Evolutionary conservation across 208 protist species (phyloP).

Genomic region (Leptomonas seymouri): DNA sequence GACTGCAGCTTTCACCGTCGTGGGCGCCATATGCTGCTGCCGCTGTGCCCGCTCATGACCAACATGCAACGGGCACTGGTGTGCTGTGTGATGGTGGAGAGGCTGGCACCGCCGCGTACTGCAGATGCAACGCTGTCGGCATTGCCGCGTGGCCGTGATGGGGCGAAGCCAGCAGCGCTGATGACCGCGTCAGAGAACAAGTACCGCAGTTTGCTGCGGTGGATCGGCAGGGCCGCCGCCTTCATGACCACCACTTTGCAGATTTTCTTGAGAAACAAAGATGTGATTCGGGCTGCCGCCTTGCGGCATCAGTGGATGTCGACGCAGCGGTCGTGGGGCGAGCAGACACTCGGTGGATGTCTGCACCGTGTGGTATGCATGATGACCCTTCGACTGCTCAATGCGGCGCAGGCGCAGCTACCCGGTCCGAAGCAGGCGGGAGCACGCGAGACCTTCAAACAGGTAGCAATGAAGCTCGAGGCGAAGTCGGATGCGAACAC

Average conservation of each 20-base stretch:
- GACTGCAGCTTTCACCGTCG: slow-evolving; percentile 13
- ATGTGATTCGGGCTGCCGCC: slow-evolving; percentile 13
- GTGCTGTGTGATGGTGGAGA: slow-evolving; percentile 42
- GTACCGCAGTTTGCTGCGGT: slow-evolving; percentile 24
- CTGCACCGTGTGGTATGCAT: slow-evolving; percentile 41
- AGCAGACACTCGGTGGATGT: slow-evolving; percentile 33
- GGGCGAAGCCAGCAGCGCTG: not conserved
- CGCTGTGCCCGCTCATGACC: slow-evolving; percentile 24
- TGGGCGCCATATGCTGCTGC: slow-evolving; percentile 24
- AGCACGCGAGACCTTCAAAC: slow-evolving; percentile 21
- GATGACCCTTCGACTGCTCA: slow-evolving; percentile 45
- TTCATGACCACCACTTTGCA: slow-evolving; percentile 13
- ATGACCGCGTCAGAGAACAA: slow-evolving; percentile 20
- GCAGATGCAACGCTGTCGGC: not conserved
- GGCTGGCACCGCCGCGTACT: not conserved
- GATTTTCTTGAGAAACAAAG: slow-evolving; percentile 2
- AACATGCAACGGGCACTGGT: slow-evolving; percentile 51
- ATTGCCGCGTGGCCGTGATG: not conserved
- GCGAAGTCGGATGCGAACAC: not conserved
- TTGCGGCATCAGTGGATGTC: slow-evolving; percentile 28
- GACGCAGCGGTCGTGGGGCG: slow-evolving; percentile 27
- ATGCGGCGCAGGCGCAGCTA: slow-evolving; percentile 20
- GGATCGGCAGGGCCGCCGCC: slow-evolving; percentile 22
- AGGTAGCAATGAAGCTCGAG: slow-evolving; percentile 6
- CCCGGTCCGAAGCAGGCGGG: slow-evolving; percentile 20